Evolutionary conservation across 768 basidiomycete species (phyloP).

Genomic region (Pleurotus platypus): DNA sequence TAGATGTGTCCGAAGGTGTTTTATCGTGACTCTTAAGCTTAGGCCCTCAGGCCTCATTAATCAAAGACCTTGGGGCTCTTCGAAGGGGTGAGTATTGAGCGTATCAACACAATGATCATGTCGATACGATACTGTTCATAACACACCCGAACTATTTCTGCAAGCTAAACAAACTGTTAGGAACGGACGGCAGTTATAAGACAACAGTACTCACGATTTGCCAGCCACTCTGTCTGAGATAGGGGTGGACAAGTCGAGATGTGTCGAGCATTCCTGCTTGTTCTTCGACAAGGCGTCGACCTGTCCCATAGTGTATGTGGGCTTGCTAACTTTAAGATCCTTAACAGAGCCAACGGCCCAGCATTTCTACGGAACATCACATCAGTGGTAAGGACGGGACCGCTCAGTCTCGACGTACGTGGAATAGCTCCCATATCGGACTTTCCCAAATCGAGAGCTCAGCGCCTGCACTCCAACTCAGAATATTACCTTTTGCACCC

Average conservation of each 20-base stretch:
- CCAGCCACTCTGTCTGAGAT: not conserved
- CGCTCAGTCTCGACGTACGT: not conserved
- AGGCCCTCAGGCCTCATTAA: too few species aligned
- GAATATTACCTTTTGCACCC: not conserved
- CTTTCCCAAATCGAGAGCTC: constrained; percentile 4
- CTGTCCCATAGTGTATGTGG: not conserved
- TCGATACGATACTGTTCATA: too few species aligned
- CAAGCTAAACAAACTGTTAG: too few species aligned
- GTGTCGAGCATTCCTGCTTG: not conserved
- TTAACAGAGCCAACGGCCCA: not conserved
- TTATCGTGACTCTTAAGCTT: too few species aligned
- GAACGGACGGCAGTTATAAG: too few species aligned
- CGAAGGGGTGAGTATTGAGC: too few species aligned
- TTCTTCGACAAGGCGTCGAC: not conserved
- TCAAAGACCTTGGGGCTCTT: too few species aligned
- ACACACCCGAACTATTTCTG: too few species aligned
- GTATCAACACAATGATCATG: too few species aligned
- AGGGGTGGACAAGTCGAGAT: not conserved
- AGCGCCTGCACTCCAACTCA: not conserved
- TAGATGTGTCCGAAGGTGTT: too few species aligned
- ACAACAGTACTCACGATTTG: not conserved
- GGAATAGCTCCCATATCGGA: not conserved
- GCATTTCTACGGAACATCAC: not conserved
- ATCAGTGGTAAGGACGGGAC: not conserved
- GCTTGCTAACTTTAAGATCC: not conserved